Evolutionary conservation across 2,329 filamentous ascomycete species (phyloP).

Genomic region (Scorias spongiosa): DNA sequence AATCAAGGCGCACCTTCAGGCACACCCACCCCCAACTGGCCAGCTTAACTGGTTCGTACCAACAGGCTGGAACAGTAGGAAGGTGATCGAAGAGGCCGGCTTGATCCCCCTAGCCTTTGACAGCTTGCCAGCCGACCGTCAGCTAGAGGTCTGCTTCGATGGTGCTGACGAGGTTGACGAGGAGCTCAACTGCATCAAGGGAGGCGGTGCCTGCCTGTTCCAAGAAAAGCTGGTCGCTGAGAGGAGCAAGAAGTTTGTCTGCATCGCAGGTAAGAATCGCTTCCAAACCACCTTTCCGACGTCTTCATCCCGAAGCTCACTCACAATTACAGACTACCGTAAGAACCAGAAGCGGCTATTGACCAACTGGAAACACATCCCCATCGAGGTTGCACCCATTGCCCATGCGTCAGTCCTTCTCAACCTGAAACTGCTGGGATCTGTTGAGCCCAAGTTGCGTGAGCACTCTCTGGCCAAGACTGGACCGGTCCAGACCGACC

Average conservation of each 20-base stretch:
- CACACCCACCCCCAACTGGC: slow-evolving; percentile 28
- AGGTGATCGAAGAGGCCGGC: slow-evolving; percentile 67
- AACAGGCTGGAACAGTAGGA: slow-evolving; percentile 80
- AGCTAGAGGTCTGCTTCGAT: slow-evolving; percentile 85
- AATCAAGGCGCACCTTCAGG: slow-evolving; percentile 44
- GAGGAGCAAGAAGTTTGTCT: slow-evolving; percentile 70
- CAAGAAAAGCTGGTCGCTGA: slow-evolving; percentile 94
- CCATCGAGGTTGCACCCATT: slow-evolving; percentile 84
- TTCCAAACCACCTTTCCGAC: slow-evolving; percentile 4
- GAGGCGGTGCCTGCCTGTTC: slow-evolving; percentile 90
- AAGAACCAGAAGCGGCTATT: slow-evolving; percentile 69
- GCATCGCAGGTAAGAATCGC: slow-evolving; percentile 52
- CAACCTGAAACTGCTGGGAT: slow-evolving; percentile 59
- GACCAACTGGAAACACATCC: slow-evolving; percentile 66
- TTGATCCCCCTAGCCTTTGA: slow-evolving; percentile 66
- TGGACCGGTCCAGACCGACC: slow-evolving; percentile 71
- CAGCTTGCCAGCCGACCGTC: slow-evolving; percentile 45
- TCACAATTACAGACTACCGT: slow-evolving; percentile 55
- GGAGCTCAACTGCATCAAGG: slow-evolving; percentile 93
- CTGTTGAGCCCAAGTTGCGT: slow-evolving; percentile 53
- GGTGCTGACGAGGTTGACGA: slow-evolving; percentile 94
- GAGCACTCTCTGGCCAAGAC: slow-evolving; percentile 62
- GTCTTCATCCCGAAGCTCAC: neutral
- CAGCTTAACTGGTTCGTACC: slow-evolving; percentile 69
- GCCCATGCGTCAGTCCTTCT: slow-evolving; percentile 62